These are phyloP conservation scores for Penicillium goetzii DNA, from an alignment of 495 filamentous ascomycete genomes.

Conservation along the genomic window DNA sequence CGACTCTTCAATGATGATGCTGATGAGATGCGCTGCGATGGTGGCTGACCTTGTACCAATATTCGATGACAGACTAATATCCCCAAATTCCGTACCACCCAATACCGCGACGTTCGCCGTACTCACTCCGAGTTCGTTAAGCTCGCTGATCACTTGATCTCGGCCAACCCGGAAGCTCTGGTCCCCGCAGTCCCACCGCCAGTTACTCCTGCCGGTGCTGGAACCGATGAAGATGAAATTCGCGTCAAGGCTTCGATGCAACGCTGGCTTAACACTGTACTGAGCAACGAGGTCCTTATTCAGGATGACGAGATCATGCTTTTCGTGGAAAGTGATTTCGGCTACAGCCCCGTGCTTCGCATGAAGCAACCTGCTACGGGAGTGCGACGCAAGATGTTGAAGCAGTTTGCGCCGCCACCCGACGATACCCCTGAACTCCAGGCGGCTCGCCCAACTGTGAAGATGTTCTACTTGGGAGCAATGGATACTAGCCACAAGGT, in stretches of 20 bases:
- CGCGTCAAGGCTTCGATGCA: constrained; percentile 88
- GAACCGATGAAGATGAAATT: constrained; percentile 94
- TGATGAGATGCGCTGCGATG: not conserved
- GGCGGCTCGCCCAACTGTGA: constrained; percentile 85
- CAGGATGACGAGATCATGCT: constrained; percentile 95
- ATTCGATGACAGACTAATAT: constrained; percentile 78
- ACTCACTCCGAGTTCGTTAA: constrained; percentile 96
- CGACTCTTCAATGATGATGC: constrained; percentile 8
- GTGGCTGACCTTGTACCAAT: constrained; percentile 14
- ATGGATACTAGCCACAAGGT: constrained; percentile 97
- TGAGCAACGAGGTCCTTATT: constrained; percentile 88
- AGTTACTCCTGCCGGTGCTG: constrained; percentile 88
- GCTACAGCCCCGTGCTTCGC: constrained; percentile 92
- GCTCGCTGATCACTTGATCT: constrained; percentile 90
- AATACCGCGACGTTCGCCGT: constrained; percentile 94
- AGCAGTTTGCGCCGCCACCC: constrained; percentile 97
- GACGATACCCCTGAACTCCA: constrained; percentile 96
- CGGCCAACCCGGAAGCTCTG: constrained; percentile 94
- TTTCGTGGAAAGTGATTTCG: constrained; percentile 97
- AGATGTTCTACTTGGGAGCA: constrained; percentile 91
- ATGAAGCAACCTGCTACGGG: constrained; percentile 98
- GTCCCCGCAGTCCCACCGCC: constrained; percentile 95
- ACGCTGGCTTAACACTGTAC: constrained; percentile 91
- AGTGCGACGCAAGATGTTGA: constrained; percentile 89
- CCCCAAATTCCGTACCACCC: constrained; percentile 94